Base-by-base conservation (phyloP, 495 filamentous ascomycete species). In the Neurospora sublineolata region DNA sequence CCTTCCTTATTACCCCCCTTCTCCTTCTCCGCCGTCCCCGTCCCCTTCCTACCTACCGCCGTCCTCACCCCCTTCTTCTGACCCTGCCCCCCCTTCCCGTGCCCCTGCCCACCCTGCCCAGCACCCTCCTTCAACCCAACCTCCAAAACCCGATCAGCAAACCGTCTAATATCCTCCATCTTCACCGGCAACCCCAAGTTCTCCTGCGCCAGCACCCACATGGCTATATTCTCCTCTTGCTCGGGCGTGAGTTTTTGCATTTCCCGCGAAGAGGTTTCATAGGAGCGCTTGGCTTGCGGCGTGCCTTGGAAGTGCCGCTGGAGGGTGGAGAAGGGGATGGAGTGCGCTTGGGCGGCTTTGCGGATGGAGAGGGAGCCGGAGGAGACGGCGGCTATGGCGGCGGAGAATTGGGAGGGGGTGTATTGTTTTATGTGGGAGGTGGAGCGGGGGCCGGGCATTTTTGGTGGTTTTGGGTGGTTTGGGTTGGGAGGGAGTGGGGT, bases 151-250 rank as follows among this genome's bases (percentile, higher is more conserved):
- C 70, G 36, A 36, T 86, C 83, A 10, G 84, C 71, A 14, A 82
- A 75, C 39, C 76, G 73, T 11, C 83, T 80, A 37, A 81, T 77
- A 64, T 79, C 79, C 16, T 76, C 72, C 14, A 74, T 71, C 37
- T 83, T 60, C 67, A 86, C 75, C 27, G 82, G 83, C 38, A 86
- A 75, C 44, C 81, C 82, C 42, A 84, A 73, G 71, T 83, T 77
- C 2, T 83, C 83, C 58, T 86, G 83, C 9, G 83, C 81, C 0
- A 86, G 74, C 16, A 85, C 38, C 69, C 52, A 64, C 23, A 64
- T 30, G 23, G 52, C 52, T 14, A 64, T 64, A 3, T 64, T 64
- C 52, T 64, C 52, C 5, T 64, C 52, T 18, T 64, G 52, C 3
- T 64, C 52, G 6, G 52, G 52, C 0, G 52, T 33, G 3, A 64